Conservation (phyloP, 208 protist species). For the Vickermania spadyakhi region DNA sequence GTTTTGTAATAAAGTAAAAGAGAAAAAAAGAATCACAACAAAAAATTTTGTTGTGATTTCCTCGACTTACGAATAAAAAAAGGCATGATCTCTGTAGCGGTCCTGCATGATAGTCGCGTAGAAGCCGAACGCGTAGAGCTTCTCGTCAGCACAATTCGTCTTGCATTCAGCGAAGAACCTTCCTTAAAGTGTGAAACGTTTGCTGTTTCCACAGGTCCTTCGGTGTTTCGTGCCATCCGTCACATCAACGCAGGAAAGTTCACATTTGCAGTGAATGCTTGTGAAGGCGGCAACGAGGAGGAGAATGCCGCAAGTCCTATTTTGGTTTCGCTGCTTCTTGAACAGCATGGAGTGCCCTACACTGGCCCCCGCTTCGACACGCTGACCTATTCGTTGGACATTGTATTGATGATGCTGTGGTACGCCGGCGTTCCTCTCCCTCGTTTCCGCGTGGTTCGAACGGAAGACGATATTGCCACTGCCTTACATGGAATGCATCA, state of each 20-base stretch:
- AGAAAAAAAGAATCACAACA: too few relatives aligned
- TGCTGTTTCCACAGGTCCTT: not conserved
- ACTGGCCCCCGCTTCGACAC: conserved; percentile 38
- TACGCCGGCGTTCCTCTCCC: conserved; percentile 63
- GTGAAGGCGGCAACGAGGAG: conserved; percentile 40
- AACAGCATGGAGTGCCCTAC: conserved; percentile 24
- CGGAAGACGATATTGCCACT: conserved; percentile 10
- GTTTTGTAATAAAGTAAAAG: too few relatives aligned
- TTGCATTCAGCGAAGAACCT: too few relatives aligned
- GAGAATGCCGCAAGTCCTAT: conserved; percentile 14
- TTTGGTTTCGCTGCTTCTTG: conserved; percentile 32
- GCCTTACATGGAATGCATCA: conserved; percentile 10
- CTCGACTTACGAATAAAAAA: too few relatives aligned
- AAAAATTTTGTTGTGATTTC: too few relatives aligned
- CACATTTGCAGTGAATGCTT: conserved; percentile 20
- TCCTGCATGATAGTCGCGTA: not conserved
- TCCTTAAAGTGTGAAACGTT: not conserved
- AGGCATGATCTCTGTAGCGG: too few relatives aligned
- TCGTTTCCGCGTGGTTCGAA: conserved; percentile 31
- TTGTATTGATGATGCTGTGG: conserved; percentile 67
- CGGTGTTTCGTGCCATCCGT: not conserved
- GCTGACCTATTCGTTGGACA: conserved; percentile 45
- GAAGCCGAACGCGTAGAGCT: not conserved
- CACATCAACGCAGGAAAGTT: not conserved
- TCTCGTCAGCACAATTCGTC: too few relatives aligned